Conservation (phyloP, 192 early-diverging fungal species). For the Entomortierella beljakovae region DNA sequence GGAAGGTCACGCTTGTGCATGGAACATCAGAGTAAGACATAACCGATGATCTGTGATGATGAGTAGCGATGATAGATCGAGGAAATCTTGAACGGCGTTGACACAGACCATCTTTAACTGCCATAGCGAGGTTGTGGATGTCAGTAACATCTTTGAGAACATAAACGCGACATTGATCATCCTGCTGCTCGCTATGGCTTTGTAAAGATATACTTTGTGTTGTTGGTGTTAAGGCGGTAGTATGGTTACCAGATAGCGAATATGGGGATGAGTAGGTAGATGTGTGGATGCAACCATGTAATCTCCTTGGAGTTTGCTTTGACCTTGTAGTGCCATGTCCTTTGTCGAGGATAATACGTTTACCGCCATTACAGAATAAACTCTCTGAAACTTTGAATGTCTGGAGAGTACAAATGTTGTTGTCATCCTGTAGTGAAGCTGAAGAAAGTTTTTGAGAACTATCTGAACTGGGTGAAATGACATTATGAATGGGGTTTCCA, state of each 20-base stretch:
- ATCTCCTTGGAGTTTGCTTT: not conserved
- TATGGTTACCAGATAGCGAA: too few relatives aligned
- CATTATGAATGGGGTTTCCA: conserved; percentile 10
- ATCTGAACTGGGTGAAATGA: conserved; percentile 19
- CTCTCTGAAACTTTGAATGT: conserved; percentile 12
- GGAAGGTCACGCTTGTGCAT: conserved; percentile 5
- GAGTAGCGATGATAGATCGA: not conserved
- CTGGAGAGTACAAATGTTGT: not conserved
- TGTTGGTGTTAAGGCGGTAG: not conserved
- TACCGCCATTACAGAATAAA: too few relatives aligned
- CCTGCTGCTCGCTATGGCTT: not conserved
- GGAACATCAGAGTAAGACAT: not conserved
- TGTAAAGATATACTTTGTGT: not conserved
- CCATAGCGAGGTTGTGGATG: conserved; percentile 21
- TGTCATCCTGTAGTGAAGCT: not conserved
- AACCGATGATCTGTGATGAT: not conserved
- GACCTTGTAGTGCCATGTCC: not conserved
- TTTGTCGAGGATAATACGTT: not conserved
- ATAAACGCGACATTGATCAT: conserved; percentile 27
- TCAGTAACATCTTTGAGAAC: conserved; percentile 45
- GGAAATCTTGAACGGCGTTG: not conserved
- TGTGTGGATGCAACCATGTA: conserved; percentile 40
- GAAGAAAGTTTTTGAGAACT: not conserved
- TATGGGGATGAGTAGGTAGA: not conserved
- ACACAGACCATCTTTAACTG: conserved; percentile 4